Evolutionary conservation across 2,329 filamentous ascomycete genomes (phyloP).

Genomic region (Fusarium virguliforme): DNA sequence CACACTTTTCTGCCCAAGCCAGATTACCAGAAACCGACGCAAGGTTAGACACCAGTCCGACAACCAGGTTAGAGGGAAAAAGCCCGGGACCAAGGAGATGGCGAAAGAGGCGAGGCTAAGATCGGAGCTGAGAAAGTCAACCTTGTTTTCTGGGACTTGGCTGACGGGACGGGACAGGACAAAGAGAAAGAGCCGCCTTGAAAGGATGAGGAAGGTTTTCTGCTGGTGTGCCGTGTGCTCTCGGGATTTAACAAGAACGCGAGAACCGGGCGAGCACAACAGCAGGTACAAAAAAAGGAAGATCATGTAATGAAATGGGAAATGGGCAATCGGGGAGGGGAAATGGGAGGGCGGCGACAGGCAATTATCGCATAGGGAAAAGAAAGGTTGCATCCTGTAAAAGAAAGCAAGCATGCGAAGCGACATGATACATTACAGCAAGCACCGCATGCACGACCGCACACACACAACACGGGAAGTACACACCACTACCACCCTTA

Average conservation of each 20-base stretch:
- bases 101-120: slow-evolving; percentile 15
- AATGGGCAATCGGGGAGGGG: slow-evolving; percentile 1
- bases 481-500: slow-evolving; percentile 4
- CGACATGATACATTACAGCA: slow-evolving; percentile 9
- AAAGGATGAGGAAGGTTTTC: neutral
- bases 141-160: neutral
- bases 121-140: slow-evolving; percentile 18
- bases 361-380: slow-evolving; percentile 26
- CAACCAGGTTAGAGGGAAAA: slow-evolving; percentile 23
- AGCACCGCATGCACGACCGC: neutral
- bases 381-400: slow-evolving; percentile 22
- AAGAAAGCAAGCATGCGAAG: slow-evolving; percentile 18
- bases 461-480: slow-evolving; percentile 5
- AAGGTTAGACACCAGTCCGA: slow-evolving; percentile 22
- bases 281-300: neutral
- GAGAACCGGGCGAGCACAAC: neutral
- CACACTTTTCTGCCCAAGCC: neutral
- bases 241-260: slow-evolving; percentile 27
- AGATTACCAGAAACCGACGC: slow-evolving; percentile 8
- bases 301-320: slow-evolving; percentile 9
- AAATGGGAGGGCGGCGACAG: slow-evolving; percentile 10
- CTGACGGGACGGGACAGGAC: neutral
- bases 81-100: slow-evolving; percentile 10
- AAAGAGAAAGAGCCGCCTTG: neutral
- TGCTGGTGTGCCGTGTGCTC: neutral